Evolutionary conservation across 2,329 filamentous ascomycete species (phyloP).

Genomic region (Atkinsonella texensis): DNA sequence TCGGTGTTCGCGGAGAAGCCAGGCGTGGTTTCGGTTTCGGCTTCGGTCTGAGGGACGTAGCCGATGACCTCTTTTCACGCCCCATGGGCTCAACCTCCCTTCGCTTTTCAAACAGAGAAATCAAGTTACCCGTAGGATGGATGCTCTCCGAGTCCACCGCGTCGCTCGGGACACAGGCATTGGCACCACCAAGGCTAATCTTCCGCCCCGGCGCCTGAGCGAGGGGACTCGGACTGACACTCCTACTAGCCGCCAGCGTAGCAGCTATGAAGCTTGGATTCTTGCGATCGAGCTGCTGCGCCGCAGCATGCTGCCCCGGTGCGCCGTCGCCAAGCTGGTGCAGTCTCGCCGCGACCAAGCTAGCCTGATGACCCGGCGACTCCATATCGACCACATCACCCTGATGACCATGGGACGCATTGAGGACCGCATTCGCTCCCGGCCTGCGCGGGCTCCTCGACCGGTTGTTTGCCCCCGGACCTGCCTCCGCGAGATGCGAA

Average conservation of each 20-base stretch:
- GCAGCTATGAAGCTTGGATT: slow-evolving; percentile 46
- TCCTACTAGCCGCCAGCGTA: slow-evolving; percentile 45
- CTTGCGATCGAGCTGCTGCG: slow-evolving; percentile 24
- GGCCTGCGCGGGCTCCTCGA: neutral
- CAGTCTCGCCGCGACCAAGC: slow-evolving; percentile 12
- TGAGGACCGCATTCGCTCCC: neutral
- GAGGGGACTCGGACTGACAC: slow-evolving; percentile 25
- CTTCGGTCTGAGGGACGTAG: neutral
- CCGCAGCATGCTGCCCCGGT: neutral
- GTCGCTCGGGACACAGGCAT: slow-evolving; percentile 15
- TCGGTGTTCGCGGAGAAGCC: neutral
- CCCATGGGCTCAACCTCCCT: slow-evolving; percentile 21
- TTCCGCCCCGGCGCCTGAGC: slow-evolving; percentile 16
- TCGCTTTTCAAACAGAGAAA: slow-evolving; percentile 55
- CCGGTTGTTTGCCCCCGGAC: slow-evolving; percentile 26
- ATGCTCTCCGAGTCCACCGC: slow-evolving; percentile 42
- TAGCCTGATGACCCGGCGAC: neutral
- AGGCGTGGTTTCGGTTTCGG: neutral
- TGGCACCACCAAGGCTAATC: slow-evolving; percentile 18
- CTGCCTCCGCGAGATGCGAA: slow-evolving; percentile 9
- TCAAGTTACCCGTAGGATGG: slow-evolving; percentile 49
- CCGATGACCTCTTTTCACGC: neutral
- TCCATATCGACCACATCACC: slow-evolving; percentile 8
- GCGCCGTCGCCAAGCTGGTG: slow-evolving; percentile 13
- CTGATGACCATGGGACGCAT: neutral